These are phyloP conservation scores for Ephemerocybe angulata DNA, from an alignment of 768 basidiomycete species.

Conservation along the genomic window DNA sequence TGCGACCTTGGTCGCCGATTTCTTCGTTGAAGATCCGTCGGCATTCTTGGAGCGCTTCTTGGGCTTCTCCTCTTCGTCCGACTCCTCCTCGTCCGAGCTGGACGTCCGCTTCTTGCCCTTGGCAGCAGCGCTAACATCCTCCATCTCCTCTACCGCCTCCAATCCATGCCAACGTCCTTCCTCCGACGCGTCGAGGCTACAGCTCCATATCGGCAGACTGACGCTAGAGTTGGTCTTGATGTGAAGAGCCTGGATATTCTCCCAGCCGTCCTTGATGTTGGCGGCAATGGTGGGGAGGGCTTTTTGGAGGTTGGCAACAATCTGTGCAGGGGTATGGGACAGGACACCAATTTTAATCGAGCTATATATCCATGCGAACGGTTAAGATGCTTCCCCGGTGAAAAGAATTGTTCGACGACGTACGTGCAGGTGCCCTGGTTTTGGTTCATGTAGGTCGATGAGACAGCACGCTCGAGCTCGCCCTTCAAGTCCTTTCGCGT, in stretches of 20 bases:
- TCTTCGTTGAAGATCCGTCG: constrained; percentile 23
- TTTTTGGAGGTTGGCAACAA: constrained; percentile 71
- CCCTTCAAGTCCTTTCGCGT: constrained; percentile 86
- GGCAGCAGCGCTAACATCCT: neutral
- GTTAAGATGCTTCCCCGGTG: neutral
- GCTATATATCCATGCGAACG: constrained; percentile 32
- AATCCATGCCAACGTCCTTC: constrained; percentile 61
- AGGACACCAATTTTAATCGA: constrained; percentile 80
- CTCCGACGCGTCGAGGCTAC: constrained; percentile 57
- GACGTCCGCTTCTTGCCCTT: constrained; percentile 33
- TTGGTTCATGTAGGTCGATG: constrained; percentile 94
- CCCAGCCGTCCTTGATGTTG: constrained; percentile 78
- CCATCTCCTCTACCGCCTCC: constrained; percentile 13
- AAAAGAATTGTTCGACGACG: constrained; percentile 28
- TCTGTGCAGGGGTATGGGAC: constrained; percentile 68
- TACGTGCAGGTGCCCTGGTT: constrained; percentile 92
- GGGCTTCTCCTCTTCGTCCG: constrained; percentile 29
- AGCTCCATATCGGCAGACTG: constrained; percentile 89
- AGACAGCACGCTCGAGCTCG: constrained; percentile 89
- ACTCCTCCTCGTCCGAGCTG: constrained; percentile 32
- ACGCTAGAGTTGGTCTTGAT: constrained; percentile 86
- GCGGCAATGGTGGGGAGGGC: constrained; percentile 74
- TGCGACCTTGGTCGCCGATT: neutral
- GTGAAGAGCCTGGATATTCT: constrained; percentile 83
- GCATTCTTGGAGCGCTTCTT: constrained; percentile 46